These are phyloP conservation scores for Apostasia ramifera DNA, from an alignment of 106 monocot species.

Conservation along the genomic window DNA sequence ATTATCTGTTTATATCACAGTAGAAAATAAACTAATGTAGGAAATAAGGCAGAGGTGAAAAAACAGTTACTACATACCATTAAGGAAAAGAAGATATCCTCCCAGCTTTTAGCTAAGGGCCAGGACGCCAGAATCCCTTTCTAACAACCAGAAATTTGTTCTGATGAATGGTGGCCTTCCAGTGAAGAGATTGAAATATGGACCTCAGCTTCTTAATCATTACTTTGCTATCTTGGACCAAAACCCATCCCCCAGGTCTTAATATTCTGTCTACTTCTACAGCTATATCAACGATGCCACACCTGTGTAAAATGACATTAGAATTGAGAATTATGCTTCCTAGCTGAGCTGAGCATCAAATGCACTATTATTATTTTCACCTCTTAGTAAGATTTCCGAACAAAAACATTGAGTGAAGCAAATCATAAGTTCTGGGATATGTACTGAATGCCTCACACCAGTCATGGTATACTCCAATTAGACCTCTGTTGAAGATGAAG, in stretches of 20 bases:
- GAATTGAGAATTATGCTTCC: not conserved
- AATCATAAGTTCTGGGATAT: slow-evolving; percentile 90
- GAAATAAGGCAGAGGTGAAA: too few relatives aligned
- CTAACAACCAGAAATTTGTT: slow-evolving; percentile 57
- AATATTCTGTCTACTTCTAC: slow-evolving; percentile 83
- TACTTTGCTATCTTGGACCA: slow-evolving; percentile 55
- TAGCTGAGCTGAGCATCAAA: not conserved
- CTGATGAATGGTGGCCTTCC: slow-evolving; percentile 38
- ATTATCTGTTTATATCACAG: too few relatives aligned
- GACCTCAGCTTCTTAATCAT: slow-evolving; percentile 43
- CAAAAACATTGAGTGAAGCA: slow-evolving; percentile 63
- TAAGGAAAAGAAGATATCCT: too few relatives aligned
- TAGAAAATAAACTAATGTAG: too few relatives aligned
- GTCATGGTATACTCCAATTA: slow-evolving; percentile 87
- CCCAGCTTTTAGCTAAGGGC: too few relatives aligned
- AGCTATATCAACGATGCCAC: slow-evolving; percentile 45
- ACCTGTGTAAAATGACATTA: slow-evolving; percentile 31
- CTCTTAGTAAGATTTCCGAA: slow-evolving; percentile 52
- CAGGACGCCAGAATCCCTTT: slow-evolving; percentile 25
- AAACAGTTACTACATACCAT: too few relatives aligned
- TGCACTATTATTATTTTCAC: slow-evolving; percentile 13
- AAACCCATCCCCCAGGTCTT: slow-evolving; percentile 82
- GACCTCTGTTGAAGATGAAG: slow-evolving; percentile 59
- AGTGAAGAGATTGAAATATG: slow-evolving; percentile 55
- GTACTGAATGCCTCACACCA: slow-evolving; percentile 96